Evolutionary conservation across 768 basidiomycete genomes (phyloP).

Genomic region (Boletus subparvulus): DNA sequence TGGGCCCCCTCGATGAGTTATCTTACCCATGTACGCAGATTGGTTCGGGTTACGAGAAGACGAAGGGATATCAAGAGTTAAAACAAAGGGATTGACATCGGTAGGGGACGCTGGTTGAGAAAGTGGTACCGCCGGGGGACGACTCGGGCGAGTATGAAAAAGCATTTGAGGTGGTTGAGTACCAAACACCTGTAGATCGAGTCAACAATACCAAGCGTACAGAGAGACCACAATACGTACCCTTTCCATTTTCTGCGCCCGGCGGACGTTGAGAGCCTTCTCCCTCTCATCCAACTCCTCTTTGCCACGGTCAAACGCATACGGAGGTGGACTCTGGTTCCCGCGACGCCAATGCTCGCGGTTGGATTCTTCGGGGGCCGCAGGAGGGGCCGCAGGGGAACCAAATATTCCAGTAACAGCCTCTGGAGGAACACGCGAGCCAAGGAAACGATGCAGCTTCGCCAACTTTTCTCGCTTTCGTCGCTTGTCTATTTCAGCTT

Average conservation of each 20-base stretch:
- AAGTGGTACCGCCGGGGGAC: constrained; percentile 31
- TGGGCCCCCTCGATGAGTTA: constrained; percentile 51
- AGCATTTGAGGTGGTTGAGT: constrained; percentile 75
- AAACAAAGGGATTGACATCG: constrained; percentile 15
- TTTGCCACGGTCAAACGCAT: constrained; percentile 60
- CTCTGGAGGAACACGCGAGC: constrained; percentile 72
- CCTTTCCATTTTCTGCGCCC: constrained; percentile 88
- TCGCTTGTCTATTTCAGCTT: constrained; percentile 59
- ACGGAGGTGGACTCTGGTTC: constrained; percentile 47
- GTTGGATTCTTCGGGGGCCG: constrained; percentile 28
- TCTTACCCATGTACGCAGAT: constrained; percentile 49
- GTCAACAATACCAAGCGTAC: background rate
- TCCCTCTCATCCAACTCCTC: constrained; percentile 71
- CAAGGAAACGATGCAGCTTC: constrained; percentile 81
- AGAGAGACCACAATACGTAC: constrained; percentile 35
- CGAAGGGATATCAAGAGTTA: constrained; percentile 22
- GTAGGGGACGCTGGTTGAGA: constrained; percentile 27
- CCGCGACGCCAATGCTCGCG: constrained; percentile 46
- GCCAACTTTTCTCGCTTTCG: constrained; percentile 75
- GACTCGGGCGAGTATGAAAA: constrained; percentile 63
- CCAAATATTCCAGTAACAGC: constrained; percentile 54
- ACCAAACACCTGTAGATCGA: constrained; percentile 65
- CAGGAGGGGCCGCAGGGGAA: constrained; percentile 33
- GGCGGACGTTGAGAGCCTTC: constrained; percentile 75
- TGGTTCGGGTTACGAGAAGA: constrained; percentile 46